Evolutionary conservation across 352 stramenopile genomes (phyloP).

Genomic region (Pythium phragmiticola): DNA sequence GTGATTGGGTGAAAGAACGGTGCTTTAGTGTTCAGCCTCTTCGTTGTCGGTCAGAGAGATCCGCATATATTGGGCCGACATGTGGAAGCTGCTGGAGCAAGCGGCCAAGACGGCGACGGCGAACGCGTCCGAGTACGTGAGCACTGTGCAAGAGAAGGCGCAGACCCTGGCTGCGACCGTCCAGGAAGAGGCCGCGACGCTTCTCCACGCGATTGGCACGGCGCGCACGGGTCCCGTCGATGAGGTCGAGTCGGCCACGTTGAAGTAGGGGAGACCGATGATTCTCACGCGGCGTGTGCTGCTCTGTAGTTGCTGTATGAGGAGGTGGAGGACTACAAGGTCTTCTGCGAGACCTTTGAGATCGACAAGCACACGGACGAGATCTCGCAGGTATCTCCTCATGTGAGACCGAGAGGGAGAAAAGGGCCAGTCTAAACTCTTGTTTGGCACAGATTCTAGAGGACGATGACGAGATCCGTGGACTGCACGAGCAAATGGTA

Average conservation of each 20-base stretch:
- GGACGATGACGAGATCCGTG: constrained; percentile 47
- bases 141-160: constrained; percentile 69
- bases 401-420: not conserved
- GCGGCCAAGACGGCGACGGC: constrained; percentile 69
- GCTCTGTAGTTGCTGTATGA: constrained; percentile 63
- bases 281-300: not conserved
- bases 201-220: constrained; percentile 68
- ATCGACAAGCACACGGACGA: constrained; percentile 70
- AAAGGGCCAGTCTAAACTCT: not conserved
- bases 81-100: constrained; percentile 80
- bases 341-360: constrained; percentile 60
- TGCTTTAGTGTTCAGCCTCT: no score
- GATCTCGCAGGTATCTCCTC: constrained; percentile 44
- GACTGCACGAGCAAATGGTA: constrained; percentile 70
- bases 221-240: constrained; percentile 64
- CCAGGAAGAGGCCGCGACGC: constrained; percentile 66
- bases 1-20: constrained; percentile 20
- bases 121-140: constrained; percentile 74
- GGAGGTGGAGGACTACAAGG: constrained; percentile 69
- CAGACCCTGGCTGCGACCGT: constrained; percentile 69
- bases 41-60: no score
- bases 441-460: constrained; percentile 37
- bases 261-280: constrained; percentile 3
- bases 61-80: constrained; percentile 16
- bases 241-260: constrained; percentile 37